These are phyloP conservation scores for Colletotrichum destructivum DNA, from an alignment of 2,329 filamentous ascomycete species.

Conservation along the genomic window DNA sequence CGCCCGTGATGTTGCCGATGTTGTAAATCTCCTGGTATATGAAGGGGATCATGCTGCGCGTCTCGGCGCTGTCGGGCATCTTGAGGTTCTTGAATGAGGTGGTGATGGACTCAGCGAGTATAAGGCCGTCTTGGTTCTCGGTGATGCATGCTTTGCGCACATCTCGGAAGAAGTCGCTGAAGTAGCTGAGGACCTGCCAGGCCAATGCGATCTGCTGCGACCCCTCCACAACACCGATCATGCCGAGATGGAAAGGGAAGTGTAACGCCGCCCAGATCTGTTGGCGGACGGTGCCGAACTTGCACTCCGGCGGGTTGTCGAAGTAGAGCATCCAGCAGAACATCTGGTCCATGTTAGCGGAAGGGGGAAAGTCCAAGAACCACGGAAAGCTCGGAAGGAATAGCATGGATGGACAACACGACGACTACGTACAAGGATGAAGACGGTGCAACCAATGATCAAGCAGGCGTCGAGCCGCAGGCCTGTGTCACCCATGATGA, in stretches of 20 bases:
- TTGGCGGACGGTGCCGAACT: slow-evolving; percentile 66
- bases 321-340: slow-evolving; percentile 71
- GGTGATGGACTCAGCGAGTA: slow-evolving; percentile 11
- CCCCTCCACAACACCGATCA: slow-evolving; percentile 71
- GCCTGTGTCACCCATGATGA: slow-evolving; percentile 38
- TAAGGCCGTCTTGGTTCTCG: slow-evolving; percentile 28
- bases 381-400: no score
- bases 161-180: slow-evolving; percentile 22
- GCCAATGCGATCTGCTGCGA: slow-evolving; percentile 59
- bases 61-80: slow-evolving; percentile 31
- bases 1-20: slow-evolving; percentile 29
- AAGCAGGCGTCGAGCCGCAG: slow-evolving; percentile 24
- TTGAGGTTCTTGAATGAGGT: slow-evolving; percentile 23
- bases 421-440: slow-evolving; percentile 38
- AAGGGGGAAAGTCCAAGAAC: no score
- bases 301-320: slow-evolving; percentile 66
- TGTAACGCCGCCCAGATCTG: slow-evolving; percentile 67
- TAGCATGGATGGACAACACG: no score
- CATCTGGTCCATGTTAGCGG: slow-evolving; percentile 3
- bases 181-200: slow-evolving; percentile 34
- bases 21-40: slow-evolving; percentile 33
- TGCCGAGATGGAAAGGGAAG: slow-evolving; percentile 69
- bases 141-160: slow-evolving; percentile 23
- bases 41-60: slow-evolving; percentile 1
- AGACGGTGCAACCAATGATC: slow-evolving; percentile 33